Evolutionary conservation across 441 rosid species (phyloP).

Genomic region (Geranium incanum): DNA sequence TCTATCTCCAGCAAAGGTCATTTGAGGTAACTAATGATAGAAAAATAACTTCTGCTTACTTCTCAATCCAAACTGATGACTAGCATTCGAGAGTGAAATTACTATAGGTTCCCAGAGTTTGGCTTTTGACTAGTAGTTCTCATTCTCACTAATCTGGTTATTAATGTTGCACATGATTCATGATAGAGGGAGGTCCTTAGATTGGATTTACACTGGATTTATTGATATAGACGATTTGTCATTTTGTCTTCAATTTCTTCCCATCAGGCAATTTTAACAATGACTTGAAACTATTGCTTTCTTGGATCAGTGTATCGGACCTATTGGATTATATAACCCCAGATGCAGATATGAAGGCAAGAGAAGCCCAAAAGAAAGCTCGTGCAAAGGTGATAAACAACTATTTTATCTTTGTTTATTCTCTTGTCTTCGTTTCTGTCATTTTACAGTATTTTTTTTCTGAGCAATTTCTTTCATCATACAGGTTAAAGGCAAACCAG

Average conservation of each 20-base stretch:
- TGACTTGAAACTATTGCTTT: slow-evolving; percentile 18
- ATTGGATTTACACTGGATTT: neutral
- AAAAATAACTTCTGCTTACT: slow-evolving; percentile 9
- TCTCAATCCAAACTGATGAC: slow-evolving; percentile 7
- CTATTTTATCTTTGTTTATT: slow-evolving; percentile 15
- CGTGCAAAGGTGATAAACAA: slow-evolving; percentile 49
- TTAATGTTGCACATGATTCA: neutral
- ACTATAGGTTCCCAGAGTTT: slow-evolving; percentile 10
- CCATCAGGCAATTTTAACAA: slow-evolving; percentile 5
- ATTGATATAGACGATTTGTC: neutral
- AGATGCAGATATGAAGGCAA: slow-evolving; percentile 56
- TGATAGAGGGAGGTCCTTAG: neutral
- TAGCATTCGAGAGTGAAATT: neutral
- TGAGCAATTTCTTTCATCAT: slow-evolving; percentile 15
- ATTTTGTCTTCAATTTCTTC: neutral
- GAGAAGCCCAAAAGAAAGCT: slow-evolving; percentile 66
- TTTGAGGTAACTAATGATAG: slow-evolving; percentile 41
- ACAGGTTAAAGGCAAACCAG: slow-evolving; percentile 72
- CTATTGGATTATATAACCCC: slow-evolving; percentile 78
- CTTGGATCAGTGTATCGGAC: slow-evolving; percentile 64
- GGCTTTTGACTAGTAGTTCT: slow-evolving; percentile 1
- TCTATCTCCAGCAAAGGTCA: slow-evolving; percentile 85
- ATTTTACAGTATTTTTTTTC: slow-evolving; percentile 10
- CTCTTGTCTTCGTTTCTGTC: neutral
- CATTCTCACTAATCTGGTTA: slow-evolving; percentile 1